Evolutionary conservation across 2,329 filamentous ascomycete genomes (phyloP).

Genomic region (Decorospora gaudefroyi): DNA sequence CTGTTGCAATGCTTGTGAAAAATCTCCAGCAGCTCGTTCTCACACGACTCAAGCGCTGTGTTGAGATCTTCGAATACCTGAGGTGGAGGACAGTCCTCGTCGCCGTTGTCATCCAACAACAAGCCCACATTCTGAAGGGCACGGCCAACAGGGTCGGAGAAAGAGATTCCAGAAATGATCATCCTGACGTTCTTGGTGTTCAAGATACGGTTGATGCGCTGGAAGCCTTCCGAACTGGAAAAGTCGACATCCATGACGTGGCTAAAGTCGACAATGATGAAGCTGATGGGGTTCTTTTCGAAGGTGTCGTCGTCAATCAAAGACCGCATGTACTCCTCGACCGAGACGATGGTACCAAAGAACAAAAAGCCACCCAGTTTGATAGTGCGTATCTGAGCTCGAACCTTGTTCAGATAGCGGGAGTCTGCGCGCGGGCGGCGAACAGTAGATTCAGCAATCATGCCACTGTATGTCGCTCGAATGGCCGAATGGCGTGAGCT

Average conservation of each 20-base stretch:
- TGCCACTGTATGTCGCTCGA: conserved; percentile 84
- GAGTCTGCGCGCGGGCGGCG: conserved; percentile 87
- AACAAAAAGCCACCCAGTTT: conserved; percentile 96
- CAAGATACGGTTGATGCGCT: conserved; percentile 84
- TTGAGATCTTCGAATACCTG: conserved; percentile 87
- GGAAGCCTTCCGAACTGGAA: conserved; percentile 93
- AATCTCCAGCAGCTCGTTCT: conserved; percentile 84
- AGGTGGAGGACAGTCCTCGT: conserved; percentile 56
- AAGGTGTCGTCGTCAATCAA: conserved; percentile 85
- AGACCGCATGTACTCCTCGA: conserved; percentile 83
- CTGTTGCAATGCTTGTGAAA: conserved; percentile 52
- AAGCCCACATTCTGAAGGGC: conserved; percentile 84
- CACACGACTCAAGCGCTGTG: conserved; percentile 88
- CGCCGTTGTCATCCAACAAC: conserved; percentile 73
- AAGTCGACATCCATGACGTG: conserved; percentile 94
- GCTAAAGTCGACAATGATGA: conserved; percentile 83
- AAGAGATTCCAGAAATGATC: conserved; percentile 79
- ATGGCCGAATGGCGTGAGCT: conserved; percentile 89
- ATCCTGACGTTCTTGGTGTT: conserved; percentile 76
- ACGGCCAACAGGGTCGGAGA: conserved; percentile 73
- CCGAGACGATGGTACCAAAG: conserved; percentile 95
- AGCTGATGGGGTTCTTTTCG: conserved; percentile 76
- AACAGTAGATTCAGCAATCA: conserved; percentile 88
- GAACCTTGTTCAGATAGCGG: conserved; percentile 81
- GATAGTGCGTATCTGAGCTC: conserved; percentile 84